These are phyloP conservation scores for Lyophyllum decastes DNA, from an alignment of 768 basidiomycete species.

Conservation along the genomic window DNA sequence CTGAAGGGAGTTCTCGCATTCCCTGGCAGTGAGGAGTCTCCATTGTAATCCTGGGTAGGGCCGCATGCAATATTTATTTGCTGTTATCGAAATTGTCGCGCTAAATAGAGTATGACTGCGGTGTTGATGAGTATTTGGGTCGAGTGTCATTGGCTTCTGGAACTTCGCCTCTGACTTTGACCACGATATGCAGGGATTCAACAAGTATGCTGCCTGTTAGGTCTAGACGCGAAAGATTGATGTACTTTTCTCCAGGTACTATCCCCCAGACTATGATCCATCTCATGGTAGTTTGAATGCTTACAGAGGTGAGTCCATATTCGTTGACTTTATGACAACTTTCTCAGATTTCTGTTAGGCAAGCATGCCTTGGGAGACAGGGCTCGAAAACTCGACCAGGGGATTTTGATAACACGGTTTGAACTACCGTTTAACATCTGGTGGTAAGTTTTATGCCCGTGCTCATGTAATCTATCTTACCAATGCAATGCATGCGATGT, in stretches of 20 bases:
- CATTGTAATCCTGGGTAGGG: not conserved
- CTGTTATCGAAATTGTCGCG: too few species aligned
- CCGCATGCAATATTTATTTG: too few species aligned
- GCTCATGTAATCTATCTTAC: not conserved
- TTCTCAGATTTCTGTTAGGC: conserved; percentile 42
- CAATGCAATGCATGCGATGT: conserved; percentile 4
- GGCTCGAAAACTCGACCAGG: conserved; percentile 94
- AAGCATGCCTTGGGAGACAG: conserved; percentile 94
- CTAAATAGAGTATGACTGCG: not conserved
- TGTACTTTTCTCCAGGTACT: conserved; percentile 35
- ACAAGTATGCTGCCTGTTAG: conserved; percentile 35
- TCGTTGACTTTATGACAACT: conserved; percentile 1
- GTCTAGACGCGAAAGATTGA: not conserved
- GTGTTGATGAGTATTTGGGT: not conserved
- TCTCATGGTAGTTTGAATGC: conserved; percentile 71
- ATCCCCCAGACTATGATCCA: conserved; percentile 53
- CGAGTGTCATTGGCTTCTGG: not conserved
- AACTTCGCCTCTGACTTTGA: not conserved
- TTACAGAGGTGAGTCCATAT: conserved; percentile 52
- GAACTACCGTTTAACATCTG: conserved; percentile 96
- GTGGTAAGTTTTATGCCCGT: conserved; percentile 60
- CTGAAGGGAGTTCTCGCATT: conserved; percentile 45
- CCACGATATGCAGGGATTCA: conserved; percentile 47
- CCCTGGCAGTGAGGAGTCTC: conserved; percentile 39
- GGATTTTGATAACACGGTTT: conserved; percentile 93